Conservation (phyloP, 768 basidiomycete genomes). For the Leccinum disarticulatum region DNA sequence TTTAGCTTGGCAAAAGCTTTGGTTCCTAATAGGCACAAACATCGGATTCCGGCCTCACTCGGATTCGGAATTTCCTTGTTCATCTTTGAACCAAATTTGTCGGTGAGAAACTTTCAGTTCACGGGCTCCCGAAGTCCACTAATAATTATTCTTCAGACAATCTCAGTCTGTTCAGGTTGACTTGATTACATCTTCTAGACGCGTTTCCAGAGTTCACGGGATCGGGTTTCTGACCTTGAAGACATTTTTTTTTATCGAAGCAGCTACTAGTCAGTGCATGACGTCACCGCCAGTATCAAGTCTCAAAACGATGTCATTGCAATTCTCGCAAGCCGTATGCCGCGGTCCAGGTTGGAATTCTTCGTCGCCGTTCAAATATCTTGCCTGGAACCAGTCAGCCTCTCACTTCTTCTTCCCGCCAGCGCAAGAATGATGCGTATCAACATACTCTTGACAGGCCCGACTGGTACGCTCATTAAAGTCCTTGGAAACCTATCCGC, state of each 20-base stretch:
- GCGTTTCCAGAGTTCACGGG: background rate
- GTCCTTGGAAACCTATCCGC: background rate
- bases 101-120: background rate
- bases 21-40: conserved; percentile 27
- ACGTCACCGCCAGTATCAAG: background rate
- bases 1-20: conserved; percentile 22
- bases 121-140: background rate
- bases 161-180: background rate
- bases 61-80: background rate
- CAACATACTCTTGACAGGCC: conserved; percentile 18
- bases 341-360: conserved; percentile 7
- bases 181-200: background rate
- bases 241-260: background rate
- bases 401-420: background rate
- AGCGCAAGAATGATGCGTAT: conserved; percentile 9
- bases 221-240: background rate
- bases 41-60: background rate
- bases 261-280: background rate
- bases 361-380: background rate
- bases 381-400: background rate
- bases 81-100: background rate
- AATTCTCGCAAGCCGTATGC: background rate
- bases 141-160: background rate
- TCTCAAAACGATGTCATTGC: background rate
- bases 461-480: conserved; percentile 18